Conservation (phyloP, 139 green algal genomes). For the Picochlorum sp. region DNA sequence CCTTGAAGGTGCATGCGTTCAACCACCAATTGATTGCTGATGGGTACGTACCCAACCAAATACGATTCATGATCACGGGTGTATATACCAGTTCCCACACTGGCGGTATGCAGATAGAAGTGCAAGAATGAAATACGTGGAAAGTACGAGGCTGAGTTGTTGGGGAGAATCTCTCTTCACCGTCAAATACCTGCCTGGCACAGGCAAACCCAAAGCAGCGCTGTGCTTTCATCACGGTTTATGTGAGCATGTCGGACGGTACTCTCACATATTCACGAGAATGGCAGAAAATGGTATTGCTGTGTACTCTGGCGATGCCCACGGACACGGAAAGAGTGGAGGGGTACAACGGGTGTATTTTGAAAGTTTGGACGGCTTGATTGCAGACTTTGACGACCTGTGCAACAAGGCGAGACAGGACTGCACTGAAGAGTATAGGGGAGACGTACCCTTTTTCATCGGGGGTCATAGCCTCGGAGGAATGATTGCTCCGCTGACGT, state of each 20-base stretch:
- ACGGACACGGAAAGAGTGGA: constrained; percentile 5
- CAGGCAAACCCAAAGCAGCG: constrained; percentile 7
- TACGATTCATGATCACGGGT: too few species aligned
- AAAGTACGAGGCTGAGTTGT: not conserved
- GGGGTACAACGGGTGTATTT: constrained; percentile 6
- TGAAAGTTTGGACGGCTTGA: constrained; percentile 9
- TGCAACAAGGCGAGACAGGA: constrained; percentile 3
- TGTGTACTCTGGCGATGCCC: constrained; percentile 29
- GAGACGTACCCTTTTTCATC: constrained; percentile 27
- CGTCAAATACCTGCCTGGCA: constrained; percentile 1
- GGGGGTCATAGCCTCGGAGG: constrained; percentile 62
- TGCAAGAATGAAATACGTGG: too few species aligned
- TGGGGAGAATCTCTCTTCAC: not conserved
- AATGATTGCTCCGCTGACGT: constrained; percentile 35
- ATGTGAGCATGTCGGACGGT: constrained; percentile 45
- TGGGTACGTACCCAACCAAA: too few species aligned
- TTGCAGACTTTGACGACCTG: constrained; percentile 43
- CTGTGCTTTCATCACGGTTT: constrained; percentile 54
- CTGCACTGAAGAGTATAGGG: not conserved
- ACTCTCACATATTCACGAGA: constrained; percentile 21
- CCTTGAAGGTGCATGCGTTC: too few species aligned
- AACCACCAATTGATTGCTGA: too few species aligned
- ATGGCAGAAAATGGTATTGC: constrained; percentile 36
- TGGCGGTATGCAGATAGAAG: too few species aligned
- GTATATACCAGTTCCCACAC: too few species aligned